Evolutionary conservation across 1,139 yeast genomes (phyloP).

Genomic region (Zygosaccharomyces sapae): DNA sequence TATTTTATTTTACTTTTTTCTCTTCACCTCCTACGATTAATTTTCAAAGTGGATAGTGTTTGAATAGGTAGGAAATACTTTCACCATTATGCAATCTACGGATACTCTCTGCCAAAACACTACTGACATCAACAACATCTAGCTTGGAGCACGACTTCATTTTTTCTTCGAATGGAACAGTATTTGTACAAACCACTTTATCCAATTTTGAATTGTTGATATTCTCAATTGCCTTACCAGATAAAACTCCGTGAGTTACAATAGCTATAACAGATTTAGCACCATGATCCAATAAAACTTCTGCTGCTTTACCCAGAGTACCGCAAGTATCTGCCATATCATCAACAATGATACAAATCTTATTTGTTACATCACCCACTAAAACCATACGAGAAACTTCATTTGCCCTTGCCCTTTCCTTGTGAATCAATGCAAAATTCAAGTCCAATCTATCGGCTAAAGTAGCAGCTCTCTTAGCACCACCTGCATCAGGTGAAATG

Average conservation of each 20-base stretch:
- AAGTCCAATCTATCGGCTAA: constrained; percentile 88
- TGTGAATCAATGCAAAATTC: constrained; percentile 93
- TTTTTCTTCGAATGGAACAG: constrained; percentile 87
- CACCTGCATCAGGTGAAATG: constrained; percentile 98
- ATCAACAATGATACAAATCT: constrained; percentile 86
- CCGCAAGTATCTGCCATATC: constrained; percentile 99
- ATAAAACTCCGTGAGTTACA: constrained; percentile 91
- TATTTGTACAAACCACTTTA: constrained; percentile 86
- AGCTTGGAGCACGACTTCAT: constrained; percentile 65
- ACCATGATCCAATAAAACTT: constrained; percentile 71
- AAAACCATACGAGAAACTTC: constrained; percentile 93
- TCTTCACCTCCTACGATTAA: not conserved
- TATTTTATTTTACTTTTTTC: not conserved
- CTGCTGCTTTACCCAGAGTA: constrained; percentile 93
- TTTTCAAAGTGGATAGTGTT: constrained; percentile 55
- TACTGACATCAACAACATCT: constrained; percentile 78
- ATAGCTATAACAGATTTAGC: constrained; percentile 88
- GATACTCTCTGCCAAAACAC: constrained; percentile 92
- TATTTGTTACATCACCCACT: constrained; percentile 89
- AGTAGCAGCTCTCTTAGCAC: constrained; percentile 96
- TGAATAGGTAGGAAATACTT: constrained; percentile 84
- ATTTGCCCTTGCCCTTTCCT: constrained; percentile 92
- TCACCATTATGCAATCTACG: constrained; percentile 97
- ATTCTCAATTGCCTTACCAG: constrained; percentile 81
- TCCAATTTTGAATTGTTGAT: constrained; percentile 75